Conservation (phyloP, 495 filamentous ascomycete species). For the Aspergillus incahuasiensis region DNA sequence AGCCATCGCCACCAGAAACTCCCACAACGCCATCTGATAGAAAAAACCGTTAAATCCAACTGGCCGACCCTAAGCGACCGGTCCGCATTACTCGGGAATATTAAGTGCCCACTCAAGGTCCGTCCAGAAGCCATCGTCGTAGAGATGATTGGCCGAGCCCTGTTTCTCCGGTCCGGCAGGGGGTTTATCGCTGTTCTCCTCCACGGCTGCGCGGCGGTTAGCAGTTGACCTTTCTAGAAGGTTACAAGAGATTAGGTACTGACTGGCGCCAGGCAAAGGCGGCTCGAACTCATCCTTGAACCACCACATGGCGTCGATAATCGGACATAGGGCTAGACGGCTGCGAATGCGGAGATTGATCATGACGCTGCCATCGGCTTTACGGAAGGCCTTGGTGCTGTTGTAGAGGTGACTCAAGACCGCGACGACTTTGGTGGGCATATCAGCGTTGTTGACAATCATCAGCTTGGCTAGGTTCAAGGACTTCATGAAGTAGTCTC, state of each 20-base stretch:
- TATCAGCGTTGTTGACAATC: constrained; percentile 36
- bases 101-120: constrained; percentile 37
- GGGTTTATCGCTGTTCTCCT: neutral
- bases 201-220: neutral
- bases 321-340: constrained; percentile 36
- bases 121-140: constrained; percentile 1
- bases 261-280: neutral
- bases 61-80: neutral
- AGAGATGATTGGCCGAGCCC: neutral
- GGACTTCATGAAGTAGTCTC: constrained; percentile 28
- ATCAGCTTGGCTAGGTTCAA: constrained; percentile 38
- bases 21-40: neutral
- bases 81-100: neutral
- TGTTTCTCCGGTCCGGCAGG: neutral
- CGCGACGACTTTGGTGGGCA: constrained; percentile 28
- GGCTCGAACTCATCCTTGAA: constrained; percentile 45
- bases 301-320: constrained; percentile 48
- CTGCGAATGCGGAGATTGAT: constrained; percentile 38
- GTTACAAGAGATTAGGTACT: no score
- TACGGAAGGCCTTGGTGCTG: constrained; percentile 43
- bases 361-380: constrained; percentile 35
- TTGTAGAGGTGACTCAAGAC: constrained; percentile 41
- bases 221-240: no score
- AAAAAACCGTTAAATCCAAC: neutral
- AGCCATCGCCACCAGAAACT: neutral